Base-by-base conservation (phyloP, 768 basidiomycete genomes). In the Jaapia argillacea region DNA sequence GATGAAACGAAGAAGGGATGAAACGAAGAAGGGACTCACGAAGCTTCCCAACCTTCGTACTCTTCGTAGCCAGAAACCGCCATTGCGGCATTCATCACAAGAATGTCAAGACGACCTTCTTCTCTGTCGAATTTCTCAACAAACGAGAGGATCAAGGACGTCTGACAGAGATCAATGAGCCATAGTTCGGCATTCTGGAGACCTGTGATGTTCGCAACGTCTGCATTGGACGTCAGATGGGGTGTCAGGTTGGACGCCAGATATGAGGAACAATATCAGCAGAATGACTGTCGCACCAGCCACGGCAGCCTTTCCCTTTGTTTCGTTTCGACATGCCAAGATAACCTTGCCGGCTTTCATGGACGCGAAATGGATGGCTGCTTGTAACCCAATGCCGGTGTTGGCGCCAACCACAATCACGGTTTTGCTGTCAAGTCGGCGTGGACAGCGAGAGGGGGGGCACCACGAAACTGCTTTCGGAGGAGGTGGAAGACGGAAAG, bases 351-450 rank as follows among this genome's bases (percentile, higher is more conserved):
- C 62, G n/a, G 71, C 59, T 36, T 63, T 63, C 71, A 73, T 69
- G 1, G 47, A 36, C 0, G 70, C 70, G 28, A 74, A 68, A 43
- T 72, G 67, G 44, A 65, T 69, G 5, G 65, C 56, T 1, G 69
- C 63, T 48, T 74, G 71, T 31, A 71, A 63, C 1, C 74, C 74
- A 3, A 75, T 44, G 2, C 74, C 78, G 20, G 61, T 61, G 48
- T 79, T 79, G 2, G 75, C 71, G 5, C 69, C 70, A 22, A 66
- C 61, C 20, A 79, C 65, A 18, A 77, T 42, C n/a, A 77, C 61
- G 4, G 69, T 71, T 51, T 71, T 72, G 5, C 67, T 69, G 54
- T 51, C 18, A 77, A 57, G 45, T 71, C 65, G 0, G 51, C 59
- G 2, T 52, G 48, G 16, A 58, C 56, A 2, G 68, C 59, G 18